Conservation (phyloP, 176 grass and related monocot genomes). For the Luzula sylvatica region DNA sequence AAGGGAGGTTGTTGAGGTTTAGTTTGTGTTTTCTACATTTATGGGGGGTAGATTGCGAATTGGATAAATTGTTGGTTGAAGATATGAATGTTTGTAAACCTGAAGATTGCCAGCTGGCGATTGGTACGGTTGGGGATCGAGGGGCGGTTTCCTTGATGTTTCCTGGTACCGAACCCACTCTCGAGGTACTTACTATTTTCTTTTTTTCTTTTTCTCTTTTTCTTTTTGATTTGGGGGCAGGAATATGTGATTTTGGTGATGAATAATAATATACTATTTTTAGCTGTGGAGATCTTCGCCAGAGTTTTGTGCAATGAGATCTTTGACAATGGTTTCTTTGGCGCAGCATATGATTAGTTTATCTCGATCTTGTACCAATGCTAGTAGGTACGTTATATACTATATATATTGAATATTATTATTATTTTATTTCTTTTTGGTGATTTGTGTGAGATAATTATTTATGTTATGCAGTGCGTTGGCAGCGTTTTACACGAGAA, state of each 20-base stretch:
- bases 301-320: conserved; percentile 96
- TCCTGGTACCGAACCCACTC: conserved; percentile 69
- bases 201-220: conserved; percentile 6
- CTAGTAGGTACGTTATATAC: conserved; percentile 58
- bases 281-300: conserved; percentile 90
- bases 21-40: conserved; percentile 96
- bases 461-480: conserved; percentile 58
- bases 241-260: neutral
- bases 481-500: conserved; percentile 97
- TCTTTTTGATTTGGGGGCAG: neutral
- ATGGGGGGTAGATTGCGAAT: conserved; percentile 72
- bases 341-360: conserved; percentile 88
- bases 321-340: conserved; percentile 78
- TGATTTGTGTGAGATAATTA: neutral
- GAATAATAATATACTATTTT: conserved; percentile 14
- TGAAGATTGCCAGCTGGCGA: conserved; percentile 69
- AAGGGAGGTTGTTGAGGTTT: conserved; percentile 77
- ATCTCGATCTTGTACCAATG: conserved; percentile 66
- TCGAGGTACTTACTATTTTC: conserved; percentile 48
- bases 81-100: conserved; percentile 96
- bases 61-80: conserved; percentile 79
- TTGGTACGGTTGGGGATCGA: conserved; percentile 75
- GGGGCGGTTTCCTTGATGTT: conserved; percentile 79
- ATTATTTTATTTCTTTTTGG: neutral
- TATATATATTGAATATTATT: too few species aligned